phyloP scores from a whole-genome alignment of 805 yeast genomes.

The Ogataea methanolica region DNA sequence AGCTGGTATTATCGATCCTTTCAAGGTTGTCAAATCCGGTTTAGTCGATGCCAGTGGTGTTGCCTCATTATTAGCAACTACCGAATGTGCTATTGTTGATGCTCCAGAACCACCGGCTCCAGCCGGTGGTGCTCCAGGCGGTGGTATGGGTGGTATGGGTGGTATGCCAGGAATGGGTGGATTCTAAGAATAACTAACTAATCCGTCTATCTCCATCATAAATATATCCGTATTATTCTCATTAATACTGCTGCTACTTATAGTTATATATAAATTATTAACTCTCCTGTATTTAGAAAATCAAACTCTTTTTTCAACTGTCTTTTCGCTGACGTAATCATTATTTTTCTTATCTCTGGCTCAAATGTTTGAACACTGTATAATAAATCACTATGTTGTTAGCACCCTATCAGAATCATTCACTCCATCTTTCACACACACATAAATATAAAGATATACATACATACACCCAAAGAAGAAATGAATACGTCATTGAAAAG shows the following conservation, averaged over 20 bases:
- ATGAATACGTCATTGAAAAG: slow-evolving; percentile 5
- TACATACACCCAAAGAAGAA: neutral
- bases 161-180: slow-evolving; percentile 33
- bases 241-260: too few species aligned
- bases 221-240: too few species aligned
- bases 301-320: neutral
- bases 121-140: slow-evolving; percentile 49
- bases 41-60: slow-evolving; percentile 96
- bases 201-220: too few species aligned
- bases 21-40: slow-evolving; percentile 96
- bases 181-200: too few species aligned
- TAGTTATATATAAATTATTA: neutral
- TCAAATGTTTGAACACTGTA: too few species aligned
- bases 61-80: slow-evolving; percentile 93
- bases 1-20: slow-evolving; percentile 97
- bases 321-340: too few species aligned
- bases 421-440: neutral
- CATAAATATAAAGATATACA: neutral
- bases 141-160: slow-evolving; percentile 64
- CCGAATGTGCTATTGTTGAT: slow-evolving; percentile 97
- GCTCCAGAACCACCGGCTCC: slow-evolving; percentile 75
- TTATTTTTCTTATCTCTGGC: neutral
- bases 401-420: neutral
- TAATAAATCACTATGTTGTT: too few species aligned
- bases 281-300: slow-evolving; percentile 1